Evolutionary conservation across 371 early-diverging fungal genomes (phyloP).

Genomic region (Neoconidiobolus thromboides): DNA sequence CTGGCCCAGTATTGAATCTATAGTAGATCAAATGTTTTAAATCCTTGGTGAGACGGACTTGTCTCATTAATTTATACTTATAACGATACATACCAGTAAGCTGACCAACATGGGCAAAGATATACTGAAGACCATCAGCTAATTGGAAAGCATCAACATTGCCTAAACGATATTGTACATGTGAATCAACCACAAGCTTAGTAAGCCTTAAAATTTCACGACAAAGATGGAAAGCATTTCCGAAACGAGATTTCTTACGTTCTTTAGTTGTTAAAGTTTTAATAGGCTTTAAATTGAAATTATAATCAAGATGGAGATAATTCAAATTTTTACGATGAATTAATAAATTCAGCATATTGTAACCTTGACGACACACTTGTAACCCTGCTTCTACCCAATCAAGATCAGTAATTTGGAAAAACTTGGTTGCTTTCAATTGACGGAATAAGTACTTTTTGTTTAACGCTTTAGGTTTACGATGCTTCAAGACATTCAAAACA

Average conservation of each 20-base stretch:
- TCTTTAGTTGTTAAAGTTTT: constrained; percentile 99
- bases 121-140: constrained; percentile 94
- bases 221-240: constrained; percentile 86
- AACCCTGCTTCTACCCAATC: constrained; percentile 99
- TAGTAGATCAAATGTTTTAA: constrained; percentile 84
- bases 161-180: constrained; percentile 92
- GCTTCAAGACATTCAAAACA: constrained; percentile 73
- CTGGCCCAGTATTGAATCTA: constrained; percentile 93
- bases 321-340: constrained; percentile 95
- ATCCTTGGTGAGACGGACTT: constrained; percentile 83
- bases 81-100: constrained; percentile 99
- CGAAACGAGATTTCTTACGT: constrained; percentile 97
- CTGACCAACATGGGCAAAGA: constrained; percentile 98
- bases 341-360: constrained; percentile 94
- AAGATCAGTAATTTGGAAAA: constrained; percentile 93
- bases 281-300: constrained; percentile 95
- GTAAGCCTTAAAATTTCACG: constrained; percentile 95
- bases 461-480: constrained; percentile 69
- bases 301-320: constrained; percentile 94
- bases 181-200: constrained; percentile 93
- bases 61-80: constrained; percentile 97
- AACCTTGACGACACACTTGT: constrained; percentile 94
- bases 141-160: constrained; percentile 94
- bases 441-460: constrained; percentile 87
- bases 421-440: constrained; percentile 88